Conservation (phyloP, 108 stramenopile genomes). For the Cyclostephanos tholiformis region DNA sequence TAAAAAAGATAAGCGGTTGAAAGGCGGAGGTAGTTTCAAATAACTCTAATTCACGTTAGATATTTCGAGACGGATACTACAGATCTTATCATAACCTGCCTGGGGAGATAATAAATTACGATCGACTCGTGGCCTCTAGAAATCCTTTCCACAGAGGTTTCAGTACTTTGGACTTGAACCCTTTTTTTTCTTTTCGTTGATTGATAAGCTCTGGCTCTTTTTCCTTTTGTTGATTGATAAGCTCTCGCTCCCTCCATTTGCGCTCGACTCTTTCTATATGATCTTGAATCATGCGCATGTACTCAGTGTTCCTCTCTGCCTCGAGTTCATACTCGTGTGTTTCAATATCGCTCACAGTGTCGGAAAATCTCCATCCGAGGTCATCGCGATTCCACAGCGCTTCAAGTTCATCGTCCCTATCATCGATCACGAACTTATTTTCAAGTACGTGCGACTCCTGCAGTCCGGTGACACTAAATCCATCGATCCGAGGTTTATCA, state of each 20-base stretch:
- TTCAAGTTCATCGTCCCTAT: not conserved
- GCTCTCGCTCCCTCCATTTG: not conserved
- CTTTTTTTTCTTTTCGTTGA: not conserved
- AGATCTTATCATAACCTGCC: too few relatives aligned
- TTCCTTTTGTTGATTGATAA: not conserved
- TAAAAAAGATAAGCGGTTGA: too few relatives aligned
- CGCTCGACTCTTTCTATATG: not conserved
- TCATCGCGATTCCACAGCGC: not conserved
- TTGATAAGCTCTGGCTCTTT: too few relatives aligned
- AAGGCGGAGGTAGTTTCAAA: too few relatives aligned
- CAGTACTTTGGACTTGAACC: slow-evolving; percentile 8
- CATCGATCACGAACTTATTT: not conserved
- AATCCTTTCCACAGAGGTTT: slow-evolving; percentile 5
- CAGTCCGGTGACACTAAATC: not conserved
- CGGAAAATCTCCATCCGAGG: not conserved
- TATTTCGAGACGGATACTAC: too few relatives aligned
- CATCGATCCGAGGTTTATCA: not conserved
- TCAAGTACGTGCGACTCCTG: not conserved
- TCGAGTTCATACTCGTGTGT: not conserved
- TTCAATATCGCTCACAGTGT: slow-evolving; percentile 7
- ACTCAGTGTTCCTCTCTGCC: not conserved
- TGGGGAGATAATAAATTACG: not conserved
- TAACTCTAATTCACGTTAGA: too few relatives aligned
- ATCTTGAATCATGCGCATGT: not conserved
- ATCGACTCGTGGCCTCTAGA: slow-evolving; percentile 1